Base-by-base conservation (phyloP, 2,329 filamentous ascomycete genomes). In the Talaromyces sp. region DNA sequence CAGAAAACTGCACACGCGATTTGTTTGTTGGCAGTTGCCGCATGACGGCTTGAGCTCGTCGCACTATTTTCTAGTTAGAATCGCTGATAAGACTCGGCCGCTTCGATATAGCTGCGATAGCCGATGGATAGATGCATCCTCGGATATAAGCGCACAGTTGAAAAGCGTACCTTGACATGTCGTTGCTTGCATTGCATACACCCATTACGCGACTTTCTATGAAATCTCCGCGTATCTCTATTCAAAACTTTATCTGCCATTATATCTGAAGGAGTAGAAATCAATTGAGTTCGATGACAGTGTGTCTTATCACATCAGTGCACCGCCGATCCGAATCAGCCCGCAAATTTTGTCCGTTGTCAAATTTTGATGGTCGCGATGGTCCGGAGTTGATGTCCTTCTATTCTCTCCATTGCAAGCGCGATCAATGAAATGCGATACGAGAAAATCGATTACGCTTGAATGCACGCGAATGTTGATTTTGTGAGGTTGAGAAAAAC, bases 161-260 rank as follows among this genome's bases (percentile, higher is more conserved):
- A 14, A n/a, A 57, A 35, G 52, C 61, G n/a, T 11, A 68, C 67
- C 63, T 68, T 68, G 63, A 68, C 65, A 52, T 66, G 67, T 22
- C 67, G 67, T 24, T 59, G 63, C 41, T 68, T 68, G 63, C 67
- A 68, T 50, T 68, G 67, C 27, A 52, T 43, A 37, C 67, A 68
- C 13, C 67, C 67, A 54, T 66, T 61, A 37, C 67, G 63, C 41
- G 66, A 67, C 35, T 68, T 68, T 1, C 61, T 54, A 64, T 68
- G 67, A 19, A 63, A 67, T 49, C 63, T 64, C 24, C 65, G 65
- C 13, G 56, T 66, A 41, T 66, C 65, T 60, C 59, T 60, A 39
- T 39, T 49, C n/a, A 31, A 14, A 5, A 37, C 10, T 24, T 19
- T 60, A 10, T 10, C 27, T 19, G 60, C 61, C 62, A 64, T 64